Percentiles rank a stretch among this genome's conserved stretches.
These are phyloP conservation scores for Butyriboletus appendiculatus DNA, from an alignment of 1,284 basidiomycete genomes.

Conservation along the genomic window DNA sequence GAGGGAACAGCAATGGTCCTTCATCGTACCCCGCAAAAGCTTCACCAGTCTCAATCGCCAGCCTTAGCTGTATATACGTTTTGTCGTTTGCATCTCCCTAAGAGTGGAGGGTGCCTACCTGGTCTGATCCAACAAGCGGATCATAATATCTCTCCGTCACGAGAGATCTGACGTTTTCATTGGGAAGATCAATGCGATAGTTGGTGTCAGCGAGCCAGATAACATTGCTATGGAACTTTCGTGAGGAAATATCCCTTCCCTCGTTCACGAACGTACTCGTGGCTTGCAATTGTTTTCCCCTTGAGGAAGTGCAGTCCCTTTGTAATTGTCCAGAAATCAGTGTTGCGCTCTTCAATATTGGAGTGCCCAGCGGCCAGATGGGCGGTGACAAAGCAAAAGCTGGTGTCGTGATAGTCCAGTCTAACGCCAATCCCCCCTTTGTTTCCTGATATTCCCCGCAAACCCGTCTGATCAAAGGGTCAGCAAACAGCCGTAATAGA, in stretches of 20 bases:
- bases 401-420: constrained; percentile 87
- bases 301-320: constrained; percentile 84
- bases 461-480: constrained; percentile 70
- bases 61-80: constrained; percentile 53
- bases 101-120: constrained; percentile 49
- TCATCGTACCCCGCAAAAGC: constrained; percentile 89
- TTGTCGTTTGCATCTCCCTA: background rate
- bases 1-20: constrained; percentile 84
- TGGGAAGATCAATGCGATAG: constrained; percentile 89
- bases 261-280: constrained; percentile 65
- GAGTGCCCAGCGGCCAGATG: constrained; percentile 94
- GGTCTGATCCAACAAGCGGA: constrained; percentile 79
- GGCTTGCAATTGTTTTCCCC: constrained; percentile 86
- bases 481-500: background rate
- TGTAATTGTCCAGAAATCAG: constrained; percentile 89
- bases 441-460: constrained; percentile 97
- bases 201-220: constrained; percentile 97
- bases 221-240: constrained; percentile 59
- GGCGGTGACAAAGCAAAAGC: constrained; percentile 93
- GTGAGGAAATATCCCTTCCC: constrained; percentile 9
- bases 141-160: constrained; percentile 70
- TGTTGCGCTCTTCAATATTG: constrained; percentile 89
- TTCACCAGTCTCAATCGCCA: constrained; percentile 65
- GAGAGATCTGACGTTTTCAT: constrained; percentile 73
- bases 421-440: constrained; percentile 95